Percentiles rank a stretch among this genome's conserved stretches.
These are phyloP conservation scores for Sphaerobolus stellatus DNA, from an alignment of 1,284 basidiomycete species.

Conservation along the genomic window DNA sequence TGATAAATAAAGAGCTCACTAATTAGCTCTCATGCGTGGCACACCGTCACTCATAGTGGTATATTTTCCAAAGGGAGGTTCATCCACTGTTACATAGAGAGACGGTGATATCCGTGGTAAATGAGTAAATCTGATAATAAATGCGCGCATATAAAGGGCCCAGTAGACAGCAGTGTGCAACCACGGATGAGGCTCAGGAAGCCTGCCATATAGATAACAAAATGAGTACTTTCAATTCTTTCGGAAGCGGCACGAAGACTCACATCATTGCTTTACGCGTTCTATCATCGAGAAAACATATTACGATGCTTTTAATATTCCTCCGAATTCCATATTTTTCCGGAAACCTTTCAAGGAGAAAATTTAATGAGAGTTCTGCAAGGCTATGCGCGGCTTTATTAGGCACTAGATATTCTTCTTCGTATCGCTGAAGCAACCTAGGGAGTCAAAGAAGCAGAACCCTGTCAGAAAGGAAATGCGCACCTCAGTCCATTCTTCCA, in stretches of 20 bases:
- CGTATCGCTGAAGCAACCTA: no score
- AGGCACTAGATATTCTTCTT: slow-evolving; percentile 39
- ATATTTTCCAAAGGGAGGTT: not conserved
- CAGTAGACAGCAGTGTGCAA: not conserved
- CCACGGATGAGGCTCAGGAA: not conserved
- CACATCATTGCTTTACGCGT: slow-evolving; percentile 47
- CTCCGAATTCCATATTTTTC: slow-evolving; percentile 37
- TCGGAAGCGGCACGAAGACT: slow-evolving; percentile 13
- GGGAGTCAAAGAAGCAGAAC: no score
- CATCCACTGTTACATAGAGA: not conserved
- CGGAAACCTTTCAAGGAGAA: slow-evolving; percentile 39
- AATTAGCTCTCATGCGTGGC: slow-evolving; percentile 31
- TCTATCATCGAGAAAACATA: slow-evolving; percentile 38
- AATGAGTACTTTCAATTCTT: not conserved
- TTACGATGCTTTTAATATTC: slow-evolving; percentile 30
- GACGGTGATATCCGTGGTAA: not conserved
- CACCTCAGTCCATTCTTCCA: slow-evolving; percentile 35
- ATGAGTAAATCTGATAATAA: not conserved
- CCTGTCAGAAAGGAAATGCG: no score
- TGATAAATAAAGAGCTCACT: not conserved
- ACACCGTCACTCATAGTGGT: no score
- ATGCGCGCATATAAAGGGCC: not conserved
- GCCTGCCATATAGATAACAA: not conserved
- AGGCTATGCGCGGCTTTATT: slow-evolving; percentile 39
- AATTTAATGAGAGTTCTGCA: slow-evolving; percentile 36